phyloP scores from a whole-genome alignment of 257 asterid genomes.

The Solanum chmielewskii region DNA sequence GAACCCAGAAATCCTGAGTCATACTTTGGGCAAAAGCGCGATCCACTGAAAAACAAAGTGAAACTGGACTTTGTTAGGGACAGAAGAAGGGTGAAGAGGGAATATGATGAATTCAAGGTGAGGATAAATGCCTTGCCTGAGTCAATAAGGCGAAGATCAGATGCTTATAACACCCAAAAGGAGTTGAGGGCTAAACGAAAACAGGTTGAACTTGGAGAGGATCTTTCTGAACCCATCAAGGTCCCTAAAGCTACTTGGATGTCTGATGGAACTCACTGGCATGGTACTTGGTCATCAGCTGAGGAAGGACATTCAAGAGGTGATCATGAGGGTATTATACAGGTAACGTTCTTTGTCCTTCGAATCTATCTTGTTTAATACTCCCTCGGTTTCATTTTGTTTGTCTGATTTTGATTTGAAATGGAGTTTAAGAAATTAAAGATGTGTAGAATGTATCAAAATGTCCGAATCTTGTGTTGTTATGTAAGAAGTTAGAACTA shows the following conservation, averaged over 20 bases:
- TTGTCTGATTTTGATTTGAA: background rate
- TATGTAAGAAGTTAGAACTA: too few species aligned
- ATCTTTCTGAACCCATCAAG: constrained; percentile 36
- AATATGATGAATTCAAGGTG: constrained; percentile 79
- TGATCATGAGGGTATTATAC: constrained; percentile 88
- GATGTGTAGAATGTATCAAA: background rate
- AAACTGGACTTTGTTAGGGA: constrained; percentile 67
- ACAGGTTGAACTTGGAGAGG: constrained; percentile 50
- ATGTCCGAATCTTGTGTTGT: background rate
- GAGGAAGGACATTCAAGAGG: constrained; percentile 70
- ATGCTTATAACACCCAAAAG: constrained; percentile 72
- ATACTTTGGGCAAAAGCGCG: constrained; percentile 59
- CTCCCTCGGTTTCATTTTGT: background rate
- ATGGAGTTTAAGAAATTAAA: background rate
- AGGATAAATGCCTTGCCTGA: constrained; percentile 81
- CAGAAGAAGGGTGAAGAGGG: constrained; percentile 75
- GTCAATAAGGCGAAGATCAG: constrained; percentile 74
- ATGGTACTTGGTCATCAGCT: constrained; percentile 70
- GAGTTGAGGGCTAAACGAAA: constrained; percentile 66
- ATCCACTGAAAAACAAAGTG: constrained; percentile 73
- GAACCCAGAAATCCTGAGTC: constrained; percentile 93
- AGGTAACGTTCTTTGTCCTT: constrained; percentile 28
- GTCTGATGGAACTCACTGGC: constrained; percentile 93
- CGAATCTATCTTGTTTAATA: background rate
- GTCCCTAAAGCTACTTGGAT: constrained; percentile 87